Evolutionary conservation across 768 basidiomycete species (phyloP), one percentile per base, ranked within the genome.

Genomic region (Mycena galopus): DNA sequence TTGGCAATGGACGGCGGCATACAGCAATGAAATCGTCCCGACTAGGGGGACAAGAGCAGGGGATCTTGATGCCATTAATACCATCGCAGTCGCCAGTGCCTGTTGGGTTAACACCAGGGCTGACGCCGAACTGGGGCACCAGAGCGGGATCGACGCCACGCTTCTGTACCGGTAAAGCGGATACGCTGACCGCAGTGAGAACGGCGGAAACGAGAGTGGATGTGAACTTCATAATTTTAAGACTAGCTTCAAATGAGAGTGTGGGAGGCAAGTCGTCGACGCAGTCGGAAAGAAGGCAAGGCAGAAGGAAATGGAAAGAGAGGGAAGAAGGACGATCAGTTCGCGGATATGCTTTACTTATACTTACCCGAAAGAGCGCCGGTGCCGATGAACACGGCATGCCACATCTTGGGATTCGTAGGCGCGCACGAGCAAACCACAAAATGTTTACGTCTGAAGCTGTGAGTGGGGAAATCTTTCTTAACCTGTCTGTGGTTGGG

Each of bases 1-100:
- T n/a, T n/a, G n/a, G n/a, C n/a, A n/a, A n/a, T n/a, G n/a, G n/a
- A n/a, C n/a, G n/a, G n/a, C 5, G 23, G 27, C 60, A 23, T 25
- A 62, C 60, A 23, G 39, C 60, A 47, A 62, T 47, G 27, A 62
- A 62, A 17, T 23, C 10, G 35, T 47, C 29, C 5, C 60, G 60
- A 69, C 86, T 81, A 1, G 92, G 92, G 35, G 92, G 92, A 80
- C 92, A 93, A 37, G 81, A 76, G 77, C 91, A 93, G 3, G 92
- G 92, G 23, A 93, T 85, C 79, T 88, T 87, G 76, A 93, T 51
- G 29, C 56, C 56, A n/a, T 70, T 70, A 16, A 70, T 25, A 6
- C 59, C 71, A 35, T 67, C 65, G 29, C 65, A 69, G 59, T 39
- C 35, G 5, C 58, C 67, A 21, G 47, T 69, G 21, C 67, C 67